Percentiles rank a stretch among this genome's conserved stretches.
Evolutionary conservation across 441 rosid genomes (phyloP).

Genomic region (Capsella rubella): DNA sequence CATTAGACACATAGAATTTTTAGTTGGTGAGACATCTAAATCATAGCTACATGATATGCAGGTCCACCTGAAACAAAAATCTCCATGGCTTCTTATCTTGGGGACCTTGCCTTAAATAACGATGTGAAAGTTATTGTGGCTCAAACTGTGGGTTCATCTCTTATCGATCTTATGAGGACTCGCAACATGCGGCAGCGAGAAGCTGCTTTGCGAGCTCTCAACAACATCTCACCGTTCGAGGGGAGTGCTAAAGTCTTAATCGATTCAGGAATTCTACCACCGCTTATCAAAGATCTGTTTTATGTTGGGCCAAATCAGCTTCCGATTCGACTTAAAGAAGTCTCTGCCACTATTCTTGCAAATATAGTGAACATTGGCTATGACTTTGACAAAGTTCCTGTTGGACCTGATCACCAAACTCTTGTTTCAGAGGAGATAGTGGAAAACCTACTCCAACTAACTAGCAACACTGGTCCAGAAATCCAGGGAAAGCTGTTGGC

Average conservation of each 20-base stretch:
- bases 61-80: slow-evolving; percentile 85
- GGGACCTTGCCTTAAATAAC: slow-evolving; percentile 79
- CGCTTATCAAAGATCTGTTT: slow-evolving; percentile 86
- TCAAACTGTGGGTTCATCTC: slow-evolving; percentile 76
- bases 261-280: slow-evolving; percentile 83
- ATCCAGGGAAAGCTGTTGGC: slow-evolving; percentile 92
- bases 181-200: slow-evolving; percentile 69
- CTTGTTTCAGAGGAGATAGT: slow-evolving; percentile 85
- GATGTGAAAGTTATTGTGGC: slow-evolving; percentile 89
- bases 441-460: slow-evolving; percentile 80
- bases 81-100: slow-evolving; percentile 88
- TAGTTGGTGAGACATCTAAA: slow-evolving; percentile 2
- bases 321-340: slow-evolving; percentile 89
- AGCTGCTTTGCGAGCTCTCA: slow-evolving; percentile 87
- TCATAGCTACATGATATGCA: slow-evolving; percentile 51
- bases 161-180: slow-evolving; percentile 79
- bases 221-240: slow-evolving; percentile 81
- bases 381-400: slow-evolving; percentile 69
- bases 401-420: slow-evolving; percentile 77
- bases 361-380: slow-evolving; percentile 80
- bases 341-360: slow-evolving; percentile 93
- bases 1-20: background rate
- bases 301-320: slow-evolving; percentile 78
- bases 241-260: slow-evolving; percentile 85
- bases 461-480: slow-evolving; percentile 96